phyloP scores from a whole-genome alignment of 1,139 yeast genomes.

The Entelexis sorbosivorans region DNA sequence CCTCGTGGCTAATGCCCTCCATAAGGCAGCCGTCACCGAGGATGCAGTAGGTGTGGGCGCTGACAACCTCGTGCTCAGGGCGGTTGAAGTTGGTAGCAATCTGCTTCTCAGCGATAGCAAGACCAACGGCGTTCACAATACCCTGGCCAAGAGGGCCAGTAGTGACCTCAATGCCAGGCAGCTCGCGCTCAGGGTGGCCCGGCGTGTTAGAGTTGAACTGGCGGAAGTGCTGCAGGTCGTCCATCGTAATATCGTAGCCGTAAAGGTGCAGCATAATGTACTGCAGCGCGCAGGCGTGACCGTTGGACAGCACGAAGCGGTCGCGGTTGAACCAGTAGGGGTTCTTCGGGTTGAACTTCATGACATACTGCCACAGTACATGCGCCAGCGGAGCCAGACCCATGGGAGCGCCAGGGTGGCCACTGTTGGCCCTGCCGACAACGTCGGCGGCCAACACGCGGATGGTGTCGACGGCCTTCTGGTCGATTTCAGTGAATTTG shows the following conservation, averaged over 20 bases:
- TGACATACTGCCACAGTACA: conserved; percentile 54
- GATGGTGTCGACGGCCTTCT: conserved; percentile 73
- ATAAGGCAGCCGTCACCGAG: conserved; percentile 97
- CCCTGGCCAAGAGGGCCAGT: conserved; percentile 99
- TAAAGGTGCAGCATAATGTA: conserved; percentile 77
- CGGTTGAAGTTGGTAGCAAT: conserved; percentile 89
- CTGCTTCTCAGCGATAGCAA: conserved; percentile 90
- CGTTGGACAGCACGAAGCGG: conserved; percentile 89
- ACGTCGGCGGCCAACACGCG: conserved; percentile 84
- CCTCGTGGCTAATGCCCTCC: conserved; percentile 98
- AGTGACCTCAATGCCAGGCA: conserved; percentile 91
- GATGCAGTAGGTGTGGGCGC: conserved; percentile 68
- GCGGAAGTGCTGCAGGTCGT: conserved; percentile 86
- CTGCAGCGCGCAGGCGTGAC: conserved; percentile 90
- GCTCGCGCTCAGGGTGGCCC: conserved; percentile 86
- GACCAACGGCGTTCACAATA: conserved; percentile 90
- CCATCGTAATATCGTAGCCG: conserved; percentile 73
- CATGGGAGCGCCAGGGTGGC: conserved; percentile 99
- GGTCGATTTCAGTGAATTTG: conserved; percentile 45
- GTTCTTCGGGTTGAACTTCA: conserved; percentile 83
- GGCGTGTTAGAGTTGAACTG: conserved; percentile 87
- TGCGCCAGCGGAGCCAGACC: conserved; percentile 91
- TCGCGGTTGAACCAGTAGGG: conserved; percentile 92
- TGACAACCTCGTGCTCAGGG: conserved; percentile 62
- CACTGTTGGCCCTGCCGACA: conserved; percentile 83